phyloP scores from a whole-genome alignment of 164 flowering plant genomes.

The Protea cynaroides region DNA sequence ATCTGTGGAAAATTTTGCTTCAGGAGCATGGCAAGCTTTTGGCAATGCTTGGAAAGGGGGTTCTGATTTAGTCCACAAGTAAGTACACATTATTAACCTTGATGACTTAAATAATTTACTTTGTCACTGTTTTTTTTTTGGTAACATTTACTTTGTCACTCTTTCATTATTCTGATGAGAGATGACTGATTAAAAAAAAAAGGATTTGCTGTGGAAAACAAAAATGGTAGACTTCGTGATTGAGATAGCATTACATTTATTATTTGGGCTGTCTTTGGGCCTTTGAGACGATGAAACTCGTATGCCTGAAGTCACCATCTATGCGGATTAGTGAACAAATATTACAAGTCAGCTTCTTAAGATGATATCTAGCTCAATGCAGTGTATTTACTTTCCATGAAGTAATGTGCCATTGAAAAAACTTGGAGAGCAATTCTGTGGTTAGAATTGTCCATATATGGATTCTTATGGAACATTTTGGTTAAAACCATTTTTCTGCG shows the following conservation, averaged over 20 bases:
- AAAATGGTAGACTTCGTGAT: background rate
- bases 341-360: too few relatives aligned
- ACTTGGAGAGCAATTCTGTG: background rate
- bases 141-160: background rate
- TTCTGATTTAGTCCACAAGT: conserved; percentile 69
- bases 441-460: background rate
- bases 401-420: background rate
- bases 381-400: conserved; percentile 40
- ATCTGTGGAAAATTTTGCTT: conserved; percentile 86
- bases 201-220: background rate
- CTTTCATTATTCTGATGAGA: background rate
- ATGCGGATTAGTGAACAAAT: background rate
- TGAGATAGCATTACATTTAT: background rate
- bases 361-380: too few relatives aligned
- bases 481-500: background rate
- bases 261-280: background rate
- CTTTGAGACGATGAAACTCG: background rate
- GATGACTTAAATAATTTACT: background rate
- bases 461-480: background rate
- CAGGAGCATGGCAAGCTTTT: conserved; percentile 96
- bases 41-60: conserved; percentile 92
- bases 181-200: too few relatives aligned
- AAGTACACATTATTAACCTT: conserved; percentile 24
- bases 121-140: background rate
- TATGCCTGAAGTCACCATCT: background rate